These are phyloP conservation scores for Naganishia friedmannii DNA, from an alignment of 768 basidiomycete species.

Conservation along the genomic window DNA sequence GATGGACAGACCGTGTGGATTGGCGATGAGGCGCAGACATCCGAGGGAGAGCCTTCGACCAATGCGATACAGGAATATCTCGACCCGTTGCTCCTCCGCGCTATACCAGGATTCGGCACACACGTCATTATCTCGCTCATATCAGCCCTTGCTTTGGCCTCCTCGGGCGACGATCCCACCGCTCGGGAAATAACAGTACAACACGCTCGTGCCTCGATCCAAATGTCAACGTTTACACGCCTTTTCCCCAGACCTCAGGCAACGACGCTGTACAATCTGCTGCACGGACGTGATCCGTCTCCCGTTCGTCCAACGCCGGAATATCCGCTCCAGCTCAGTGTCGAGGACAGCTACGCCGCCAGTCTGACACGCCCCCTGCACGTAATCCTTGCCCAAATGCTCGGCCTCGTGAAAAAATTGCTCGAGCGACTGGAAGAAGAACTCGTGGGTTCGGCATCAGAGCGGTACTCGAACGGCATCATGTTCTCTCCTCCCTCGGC, in stretches of 20 bases:
- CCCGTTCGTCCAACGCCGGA: conserved; percentile 32
- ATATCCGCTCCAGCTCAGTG: conserved; percentile 33
- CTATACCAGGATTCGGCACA: conserved; percentile 32
- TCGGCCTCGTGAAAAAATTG: conserved; percentile 21
- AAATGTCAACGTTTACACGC: conserved; percentile 2
- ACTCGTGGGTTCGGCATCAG: conserved; percentile 11
- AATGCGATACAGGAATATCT: conserved; percentile 24
- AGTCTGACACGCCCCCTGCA: not conserved
- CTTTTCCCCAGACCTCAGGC: conserved; percentile 23
- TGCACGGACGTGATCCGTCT: conserved; percentile 27
- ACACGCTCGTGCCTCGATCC: conserved; percentile 11
- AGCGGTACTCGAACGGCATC: not conserved
- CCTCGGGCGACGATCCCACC: not conserved
- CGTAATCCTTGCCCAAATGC: conserved; percentile 10
- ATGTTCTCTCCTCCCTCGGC: not conserved
- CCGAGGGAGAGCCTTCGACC: not conserved
- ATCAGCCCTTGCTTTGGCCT: not conserved
- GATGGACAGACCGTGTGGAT: conserved; percentile 33
- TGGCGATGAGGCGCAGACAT: not conserved
- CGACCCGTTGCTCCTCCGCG: conserved; percentile 21
- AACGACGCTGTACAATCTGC: conserved; percentile 28
- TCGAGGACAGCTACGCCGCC: conserved; percentile 35
- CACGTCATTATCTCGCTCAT: conserved; percentile 21
- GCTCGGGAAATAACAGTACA: conserved; percentile 21
- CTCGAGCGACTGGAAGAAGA: conserved; percentile 35